phyloP scores from a whole-genome alignment of 352 stramenopile genomes.

The Phytophthora parvispora region DNA sequence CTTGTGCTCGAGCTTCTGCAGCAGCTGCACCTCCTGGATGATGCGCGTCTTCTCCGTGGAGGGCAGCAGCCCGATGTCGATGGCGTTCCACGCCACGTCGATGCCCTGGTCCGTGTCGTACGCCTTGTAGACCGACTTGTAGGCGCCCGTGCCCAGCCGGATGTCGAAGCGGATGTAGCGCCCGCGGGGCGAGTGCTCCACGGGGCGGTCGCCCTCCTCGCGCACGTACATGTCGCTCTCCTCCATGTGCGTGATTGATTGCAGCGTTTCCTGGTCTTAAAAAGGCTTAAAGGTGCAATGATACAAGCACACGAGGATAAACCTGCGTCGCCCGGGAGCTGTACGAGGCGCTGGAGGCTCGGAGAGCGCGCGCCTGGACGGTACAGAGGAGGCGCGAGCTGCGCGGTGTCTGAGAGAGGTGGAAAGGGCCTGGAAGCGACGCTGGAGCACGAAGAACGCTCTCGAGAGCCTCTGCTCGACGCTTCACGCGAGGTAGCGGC shows the following conservation, averaged over 20 bases:
- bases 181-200: slow-evolving; percentile 84
- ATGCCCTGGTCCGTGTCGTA: slow-evolving; percentile 99
- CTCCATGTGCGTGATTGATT: slow-evolving; percentile 46
- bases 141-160: slow-evolving; percentile 84
- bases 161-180: slow-evolving; percentile 91
- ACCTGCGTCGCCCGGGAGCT: neutral
- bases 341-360: neutral
- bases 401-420: neutral
- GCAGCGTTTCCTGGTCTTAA: neutral
- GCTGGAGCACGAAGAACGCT: neutral
- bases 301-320: neutral
- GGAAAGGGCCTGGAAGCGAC: neutral
- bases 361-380: neutral
- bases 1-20: slow-evolving; percentile 98
- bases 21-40: slow-evolving; percentile 98
- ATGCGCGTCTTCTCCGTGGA: slow-evolving; percentile 96
- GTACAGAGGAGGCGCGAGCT: neutral
- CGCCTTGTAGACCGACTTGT: slow-evolving; percentile 94
- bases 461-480: neutral
- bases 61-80: slow-evolving; percentile 97
- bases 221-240: slow-evolving; percentile 78
- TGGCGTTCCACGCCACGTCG: slow-evolving; percentile 99
- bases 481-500: slow-evolving; percentile 15
- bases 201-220: slow-evolving; percentile 76
- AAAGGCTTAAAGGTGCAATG: neutral